Base-by-base conservation (phyloP, 495 filamentous ascomycete genomes). In the Cetradonia linearis region DNA sequence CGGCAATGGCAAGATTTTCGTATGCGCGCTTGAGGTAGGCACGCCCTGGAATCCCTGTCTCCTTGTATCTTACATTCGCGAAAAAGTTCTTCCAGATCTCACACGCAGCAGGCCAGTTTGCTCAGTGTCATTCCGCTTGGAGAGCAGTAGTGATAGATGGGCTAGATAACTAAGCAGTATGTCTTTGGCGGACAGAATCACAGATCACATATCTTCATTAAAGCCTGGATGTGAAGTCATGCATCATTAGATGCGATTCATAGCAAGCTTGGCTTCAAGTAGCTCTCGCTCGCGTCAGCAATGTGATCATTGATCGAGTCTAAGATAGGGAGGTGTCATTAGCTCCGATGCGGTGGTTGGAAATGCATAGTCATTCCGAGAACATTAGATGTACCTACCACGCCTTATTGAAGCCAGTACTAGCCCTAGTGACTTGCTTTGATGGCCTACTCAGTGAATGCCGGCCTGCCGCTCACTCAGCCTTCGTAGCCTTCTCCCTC, bases 401-500 rank as follows among this genome's bases (percentile, higher is more conserved):
- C 25, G 42, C 20, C 9, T 13, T 20, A 3, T 23, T 11, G 42
- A 20, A 46, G 25, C 20, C 20, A 23, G 20, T 10, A 10, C 20
- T 13, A 13, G 0, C 13, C 42, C 9, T 5, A 47, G 2, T 8
- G 3, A 34, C 33, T 11, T 16, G 40, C 47, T n/a, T 40, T 8
- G 30, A 18, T n/a, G n/a, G 60, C 58, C 62, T 58, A 63, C 18
- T 59, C 48, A 36, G 8, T n/a, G 23, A 40, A 27, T 11, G 23
- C 6, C 11, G 3, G 14, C n/a, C n/a, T 28, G 27, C 23, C 27
- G 13, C 49, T 71, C 69, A 82, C 67, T 83, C 73, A 31, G 75
- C 77, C 63, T 81, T 82, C 68, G 77, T 80, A 18, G 75, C 77
- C 59, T 79, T 69, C 50, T 81, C 80, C 53, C 74, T 74, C 56